A percentile compares a stretch with the other conserved stretches of the same genome.
Evolutionary conservation across 352 stramenopile species (phyloP).

Genomic region (Phytophthora tentaculata): DNA sequence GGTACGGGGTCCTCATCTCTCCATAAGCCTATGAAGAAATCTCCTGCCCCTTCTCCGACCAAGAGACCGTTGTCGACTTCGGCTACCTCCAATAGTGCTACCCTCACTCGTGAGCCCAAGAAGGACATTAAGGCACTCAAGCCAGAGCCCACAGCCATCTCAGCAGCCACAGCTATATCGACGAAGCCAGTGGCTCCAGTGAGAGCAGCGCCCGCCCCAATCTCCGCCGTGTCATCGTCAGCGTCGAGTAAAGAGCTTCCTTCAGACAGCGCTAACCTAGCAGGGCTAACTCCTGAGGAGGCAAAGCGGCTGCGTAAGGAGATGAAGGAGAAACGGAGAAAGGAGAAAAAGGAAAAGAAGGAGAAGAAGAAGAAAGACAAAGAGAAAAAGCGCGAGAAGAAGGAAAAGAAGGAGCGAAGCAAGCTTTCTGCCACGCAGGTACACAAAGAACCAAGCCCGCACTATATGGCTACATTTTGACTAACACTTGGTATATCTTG

Average conservation of each 20-base stretch:
- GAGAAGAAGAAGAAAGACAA: constrained; percentile 78
- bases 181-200: constrained; percentile 15
- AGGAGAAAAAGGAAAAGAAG: constrained; percentile 78
- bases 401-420: constrained; percentile 60
- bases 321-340: constrained; percentile 66
- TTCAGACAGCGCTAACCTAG: constrained; percentile 10
- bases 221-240: constrained; percentile 7
- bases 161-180: constrained; percentile 3
- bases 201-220: constrained; percentile 13
- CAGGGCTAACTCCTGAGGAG: constrained; percentile 31
- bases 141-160: neutral
- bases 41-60: constrained; percentile 27
- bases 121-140: constrained; percentile 21
- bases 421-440: constrained; percentile 36
- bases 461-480: neutral
- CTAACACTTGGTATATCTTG: constrained; percentile 8
- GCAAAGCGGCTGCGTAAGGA: constrained; percentile 44
- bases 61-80: constrained; percentile 20
- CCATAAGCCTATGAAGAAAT: constrained; percentile 41
- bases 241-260: constrained; percentile 13
- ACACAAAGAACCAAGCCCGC: neutral
- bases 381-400: constrained; percentile 59
- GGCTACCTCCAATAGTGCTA: constrained; percentile 12
- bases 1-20: constrained; percentile 16
- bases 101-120: constrained; percentile 20